phyloP scores from a whole-genome alignment of 1,284 basidiomycete species.

The Retiboletus flavoniger region DNA sequence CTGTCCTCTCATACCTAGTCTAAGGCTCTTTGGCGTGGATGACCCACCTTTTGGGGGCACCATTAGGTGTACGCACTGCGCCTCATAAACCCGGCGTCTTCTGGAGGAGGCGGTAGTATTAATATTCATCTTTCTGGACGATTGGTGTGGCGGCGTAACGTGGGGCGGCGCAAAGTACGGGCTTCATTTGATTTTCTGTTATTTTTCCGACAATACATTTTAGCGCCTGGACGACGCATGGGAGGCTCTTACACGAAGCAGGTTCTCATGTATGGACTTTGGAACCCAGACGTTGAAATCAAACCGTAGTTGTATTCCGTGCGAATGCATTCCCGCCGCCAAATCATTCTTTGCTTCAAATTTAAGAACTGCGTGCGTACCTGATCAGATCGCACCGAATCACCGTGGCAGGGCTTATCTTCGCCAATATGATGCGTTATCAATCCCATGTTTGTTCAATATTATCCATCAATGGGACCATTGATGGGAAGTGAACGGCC shows the following conservation, averaged over 20 bases:
- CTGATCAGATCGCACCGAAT: not conserved
- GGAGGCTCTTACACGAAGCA: not conserved
- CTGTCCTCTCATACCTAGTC: constrained; percentile 12
- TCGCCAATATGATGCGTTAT: not conserved
- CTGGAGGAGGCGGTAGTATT: constrained; percentile 1
- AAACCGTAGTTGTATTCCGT: not conserved
- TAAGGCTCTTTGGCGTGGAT: constrained; percentile 6
- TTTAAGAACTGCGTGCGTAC: not conserved
- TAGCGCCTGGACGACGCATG: not conserved
- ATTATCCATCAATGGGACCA: not conserved
- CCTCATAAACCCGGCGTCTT: not conserved
- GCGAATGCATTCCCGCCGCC: not conserved
- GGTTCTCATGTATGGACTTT: not conserved
- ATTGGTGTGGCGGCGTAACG: not conserved
- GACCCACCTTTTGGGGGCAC: not conserved
- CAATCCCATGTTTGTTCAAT: not conserved
- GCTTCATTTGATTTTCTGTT: constrained; percentile 2
- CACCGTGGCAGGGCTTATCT: not conserved
- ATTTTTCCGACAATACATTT: constrained; percentile 9
- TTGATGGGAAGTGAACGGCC: not conserved
- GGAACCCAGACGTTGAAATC: not conserved
- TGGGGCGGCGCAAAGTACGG: constrained; percentile 20
- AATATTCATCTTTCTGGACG: not conserved
- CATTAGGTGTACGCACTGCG: not conserved
- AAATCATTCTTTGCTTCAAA: not conserved